Evolutionary conservation across 352 stramenopile genomes (phyloP), one percentile per base, ranked within the genome.

Genomic region (Pythium biforme): DNA sequence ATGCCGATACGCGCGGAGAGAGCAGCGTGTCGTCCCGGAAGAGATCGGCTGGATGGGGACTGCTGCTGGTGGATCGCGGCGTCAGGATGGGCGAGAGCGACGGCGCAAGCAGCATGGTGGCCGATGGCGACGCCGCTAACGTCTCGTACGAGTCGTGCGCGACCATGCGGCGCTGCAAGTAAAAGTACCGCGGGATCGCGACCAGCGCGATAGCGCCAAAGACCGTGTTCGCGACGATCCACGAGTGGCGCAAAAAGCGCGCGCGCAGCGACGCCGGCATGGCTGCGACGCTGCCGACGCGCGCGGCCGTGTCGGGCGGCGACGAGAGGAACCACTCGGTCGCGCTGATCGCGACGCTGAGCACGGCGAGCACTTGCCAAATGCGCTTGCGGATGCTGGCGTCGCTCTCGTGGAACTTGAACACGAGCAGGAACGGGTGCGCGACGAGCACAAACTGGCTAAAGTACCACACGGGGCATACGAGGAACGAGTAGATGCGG

Each of bases 141-240:
- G 71, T 64, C 12, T 86, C 79, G 46, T 79, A 77, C n/a, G 79
- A 72, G 2, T 86, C 84, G 12, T 77, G 64, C 6, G 73, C 71
- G n/a, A 59, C 31, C 11, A 31, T 66, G 20, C 83, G 76, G 5
- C 58, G 70, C 59, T 92, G 86, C 40, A 77, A 62, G 51, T 73
- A 79, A 60, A 93, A 92, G 61, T 88, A 91, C 10, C 85, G 70
- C 19, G 86, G 86, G 39, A 95, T 69, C 3, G 77, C 82, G 5
- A 79, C 72, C 10, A 92, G 39, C 25, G 77, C 77, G 43, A 91
- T 68, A 51, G 87, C 74, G 4, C 86, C 86, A 68, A 92, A 95
- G 12, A 93, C 62, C 19, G 83, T 91, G 58, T 93, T 93, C 45
- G 81, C 86, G 6, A 89, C 70, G 54, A 93, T 81, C 86, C 86